Conservation (phyloP, 331 rosid genomes). For the Malus hybrid region DNA sequence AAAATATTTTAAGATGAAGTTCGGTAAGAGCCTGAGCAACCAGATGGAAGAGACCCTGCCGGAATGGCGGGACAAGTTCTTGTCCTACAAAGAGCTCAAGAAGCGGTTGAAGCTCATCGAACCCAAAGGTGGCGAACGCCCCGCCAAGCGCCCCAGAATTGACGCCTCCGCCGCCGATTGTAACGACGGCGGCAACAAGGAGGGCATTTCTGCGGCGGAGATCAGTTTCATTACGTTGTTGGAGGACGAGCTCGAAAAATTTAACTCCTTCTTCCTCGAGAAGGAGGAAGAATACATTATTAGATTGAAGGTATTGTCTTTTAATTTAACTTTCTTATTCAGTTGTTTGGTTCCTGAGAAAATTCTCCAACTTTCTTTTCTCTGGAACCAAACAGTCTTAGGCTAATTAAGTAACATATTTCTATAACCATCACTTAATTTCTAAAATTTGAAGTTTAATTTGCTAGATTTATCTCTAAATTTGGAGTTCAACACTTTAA, state of each 20-base stretch:
- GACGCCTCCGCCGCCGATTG: constrained; percentile 19
- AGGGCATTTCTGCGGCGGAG: constrained; percentile 54
- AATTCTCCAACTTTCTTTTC: neutral
- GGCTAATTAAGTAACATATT: neutral
- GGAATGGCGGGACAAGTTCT: constrained; percentile 91
- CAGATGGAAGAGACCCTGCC: constrained; percentile 91
- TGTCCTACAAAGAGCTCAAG: constrained; percentile 87
- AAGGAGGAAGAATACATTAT: constrained; percentile 94
- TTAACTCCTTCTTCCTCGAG: constrained; percentile 82
- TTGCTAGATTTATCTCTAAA: neutral
- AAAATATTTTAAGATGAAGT: constrained; percentile 44
- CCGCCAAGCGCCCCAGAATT: constrained; percentile 45
- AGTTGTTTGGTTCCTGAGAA: constrained; percentile 1
- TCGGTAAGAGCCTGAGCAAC: constrained; percentile 84
- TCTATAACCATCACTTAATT: neutral
- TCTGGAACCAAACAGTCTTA: neutral
- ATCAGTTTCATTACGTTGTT: constrained; percentile 49
- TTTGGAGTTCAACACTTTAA: neutral
- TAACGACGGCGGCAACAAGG: neutral
- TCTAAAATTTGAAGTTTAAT: neutral
- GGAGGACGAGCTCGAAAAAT: constrained; percentile 88
- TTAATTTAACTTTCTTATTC: neutral
- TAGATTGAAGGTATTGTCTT: constrained; percentile 57
- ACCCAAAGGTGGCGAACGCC: constrained; percentile 41
- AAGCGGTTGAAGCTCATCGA: constrained; percentile 72